Base-by-base conservation (phyloP, 129 eudicot species). In the Artemisia tridentata region DNA sequence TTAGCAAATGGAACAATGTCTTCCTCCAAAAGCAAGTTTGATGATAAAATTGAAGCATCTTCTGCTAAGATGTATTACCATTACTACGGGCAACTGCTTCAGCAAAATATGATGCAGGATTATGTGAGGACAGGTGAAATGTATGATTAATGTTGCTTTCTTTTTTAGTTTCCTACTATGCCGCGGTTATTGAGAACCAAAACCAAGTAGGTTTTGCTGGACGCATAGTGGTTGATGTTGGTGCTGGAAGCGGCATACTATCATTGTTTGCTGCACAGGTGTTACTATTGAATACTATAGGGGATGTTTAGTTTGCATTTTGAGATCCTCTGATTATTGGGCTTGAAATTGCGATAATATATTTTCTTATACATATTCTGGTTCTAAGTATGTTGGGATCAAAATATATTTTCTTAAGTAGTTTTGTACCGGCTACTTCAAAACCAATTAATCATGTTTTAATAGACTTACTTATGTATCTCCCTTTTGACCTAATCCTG, bases 191-290 rank as follows among this genome's bases (percentile, higher is more conserved):
- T n/a, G n/a, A n/a, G n/a, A n/a, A n/a, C n/a, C n/a, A n/a, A n/a
- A n/a, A n/a, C n/a, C n/a, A n/a, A n/a, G 93, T 70, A 7, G 97
- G 90, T 84, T 93, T 93, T 79, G 51, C 27, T 66, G 99, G 89
- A 16, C 85, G 90, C 49, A 92, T 93, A 62, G 99, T 95, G 69
- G 97, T 93, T 78, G 99, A 93, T 82, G 99, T 93, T 56, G 99
- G 99, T 53, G 99, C 97, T 50, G 99, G 99, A 72, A 95, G 96
- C 82, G 99, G 99, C 79, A 95, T 95, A 69, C 81, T 95, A 64
- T 95, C 99, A 25, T 75, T 95, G 73, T 95, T 95, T 79, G 99
- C 99, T 73, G 99, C 99, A 66, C 99, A 95, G 97, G 98, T 92
- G 53, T 50, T 68, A 34, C 8, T 34, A 34, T 5, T 34, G 43